A percentile compares a stretch with the other conserved stretches of the same genome.
phyloP scores from a whole-genome alignment of 345 rosid genomes.

The Eucalyptus sp. region DNA sequence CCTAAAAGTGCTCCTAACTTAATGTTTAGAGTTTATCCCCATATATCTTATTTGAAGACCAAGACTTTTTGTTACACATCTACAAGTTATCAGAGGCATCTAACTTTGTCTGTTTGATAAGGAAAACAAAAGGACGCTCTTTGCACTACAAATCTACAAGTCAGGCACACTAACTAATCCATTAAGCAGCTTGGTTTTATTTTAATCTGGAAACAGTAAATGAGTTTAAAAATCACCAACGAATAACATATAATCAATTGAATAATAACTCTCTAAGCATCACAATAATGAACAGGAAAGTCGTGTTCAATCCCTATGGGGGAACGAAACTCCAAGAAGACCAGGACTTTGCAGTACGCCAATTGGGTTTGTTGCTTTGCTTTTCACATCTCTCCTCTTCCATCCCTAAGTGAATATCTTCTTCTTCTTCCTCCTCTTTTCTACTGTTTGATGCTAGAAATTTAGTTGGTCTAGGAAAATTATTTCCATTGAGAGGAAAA shows the following conservation, averaged over 20 bases:
- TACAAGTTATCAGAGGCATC: background rate
- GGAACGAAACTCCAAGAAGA: background rate
- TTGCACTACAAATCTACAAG: background rate
- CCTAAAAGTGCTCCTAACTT: background rate
- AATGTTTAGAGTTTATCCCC: background rate
- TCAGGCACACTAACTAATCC: background rate
- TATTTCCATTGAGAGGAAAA: background rate
- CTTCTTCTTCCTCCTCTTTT: background rate
- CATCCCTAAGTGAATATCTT: background rate
- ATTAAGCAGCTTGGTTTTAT: background rate
- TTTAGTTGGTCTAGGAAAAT: background rate
- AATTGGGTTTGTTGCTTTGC: background rate
- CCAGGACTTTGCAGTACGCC: background rate
- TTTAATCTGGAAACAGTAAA: background rate
- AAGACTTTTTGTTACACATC: background rate
- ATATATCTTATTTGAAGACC: too few relatives aligned
- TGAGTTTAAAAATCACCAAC: background rate
- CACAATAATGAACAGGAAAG: background rate
- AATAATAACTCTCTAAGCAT: too few relatives aligned
- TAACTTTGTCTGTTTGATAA: rapidly evolving
- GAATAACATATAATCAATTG: too few relatives aligned
- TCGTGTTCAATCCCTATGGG: background rate
- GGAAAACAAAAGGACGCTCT: background rate
- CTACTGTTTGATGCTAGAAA: background rate
- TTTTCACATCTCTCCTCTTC: background rate